Evolutionary conservation across 768 basidiomycete species (phyloP).

Genomic region (Tricholoma matsutake): DNA sequence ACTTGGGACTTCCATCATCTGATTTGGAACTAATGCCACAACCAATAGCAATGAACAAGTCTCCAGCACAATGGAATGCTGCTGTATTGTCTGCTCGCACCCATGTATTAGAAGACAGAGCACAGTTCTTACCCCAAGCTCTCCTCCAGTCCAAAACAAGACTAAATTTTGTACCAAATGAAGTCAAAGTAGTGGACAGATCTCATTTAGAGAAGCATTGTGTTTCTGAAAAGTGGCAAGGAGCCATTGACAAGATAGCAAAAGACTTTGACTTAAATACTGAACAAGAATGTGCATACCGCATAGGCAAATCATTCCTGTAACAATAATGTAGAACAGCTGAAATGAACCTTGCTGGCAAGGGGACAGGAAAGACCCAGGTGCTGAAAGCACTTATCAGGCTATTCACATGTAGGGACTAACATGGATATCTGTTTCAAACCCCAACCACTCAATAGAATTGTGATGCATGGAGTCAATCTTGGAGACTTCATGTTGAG

Average conservation of each 20-base stretch:
- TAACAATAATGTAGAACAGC: conserved; percentile 10
- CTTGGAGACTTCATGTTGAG: too few species aligned
- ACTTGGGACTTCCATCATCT: neutral
- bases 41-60: neutral
- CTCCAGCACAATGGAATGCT: neutral
- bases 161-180: neutral
- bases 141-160: neutral
- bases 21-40: neutral
- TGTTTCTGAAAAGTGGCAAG: neutral
- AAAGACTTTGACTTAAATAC: conserved; percentile 20
- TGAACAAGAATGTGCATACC: conserved; percentile 31
- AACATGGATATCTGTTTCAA: too few species aligned
- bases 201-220: neutral
- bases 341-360: conserved; percentile 13
- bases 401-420: too few species aligned
- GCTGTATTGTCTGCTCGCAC: neutral
- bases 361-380: conserved; percentile 27
- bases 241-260: neutral
- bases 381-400: conserved; percentile 22
- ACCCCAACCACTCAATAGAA: too few species aligned
- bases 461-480: too few species aligned
- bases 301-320: conserved; percentile 21
- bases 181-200: neutral
- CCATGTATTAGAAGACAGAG: neutral
- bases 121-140: neutral